These are phyloP conservation scores for Rhodosporidiobolus sp. DNA, from an alignment of 768 basidiomycete species.

Conservation along the genomic window DNA sequence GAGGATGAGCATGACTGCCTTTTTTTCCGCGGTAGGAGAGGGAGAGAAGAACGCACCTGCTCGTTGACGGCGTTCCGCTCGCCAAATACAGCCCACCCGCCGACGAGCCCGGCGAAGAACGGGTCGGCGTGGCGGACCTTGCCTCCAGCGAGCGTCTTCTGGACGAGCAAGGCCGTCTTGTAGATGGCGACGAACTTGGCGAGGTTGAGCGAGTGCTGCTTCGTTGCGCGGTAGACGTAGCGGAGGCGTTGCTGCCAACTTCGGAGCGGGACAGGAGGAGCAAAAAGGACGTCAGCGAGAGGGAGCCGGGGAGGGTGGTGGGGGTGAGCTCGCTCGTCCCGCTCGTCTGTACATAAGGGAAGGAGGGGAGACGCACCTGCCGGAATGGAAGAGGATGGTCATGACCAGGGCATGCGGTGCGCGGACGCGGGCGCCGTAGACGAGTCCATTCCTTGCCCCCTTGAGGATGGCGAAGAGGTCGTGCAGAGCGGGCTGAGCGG, in stretches of 20 bases:
- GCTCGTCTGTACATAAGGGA: no score
- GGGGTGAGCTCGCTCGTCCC: not conserved
- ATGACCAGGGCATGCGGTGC: conserved; percentile 96
- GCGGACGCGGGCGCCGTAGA: conserved; percentile 84
- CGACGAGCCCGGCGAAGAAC: conserved; percentile 86
- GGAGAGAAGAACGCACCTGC: conserved; percentile 60
- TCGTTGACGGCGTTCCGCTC: conserved; percentile 84
- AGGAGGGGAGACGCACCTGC: conserved; percentile 64
- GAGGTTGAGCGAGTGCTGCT: conserved; percentile 84
- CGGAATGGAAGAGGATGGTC: conserved; percentile 88
- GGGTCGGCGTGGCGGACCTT: conserved; percentile 78
- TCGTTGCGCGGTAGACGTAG: conserved; percentile 76
- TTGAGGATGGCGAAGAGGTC: conserved; percentile 91
- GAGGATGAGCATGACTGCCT: not conserved
- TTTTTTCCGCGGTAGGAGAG: not conserved
- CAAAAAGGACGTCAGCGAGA: not conserved
- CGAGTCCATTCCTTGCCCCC: conserved; percentile 76
- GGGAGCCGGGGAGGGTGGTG: not conserved
- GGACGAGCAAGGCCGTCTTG: conserved; percentile 78
- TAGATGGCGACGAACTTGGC: conserved; percentile 92
- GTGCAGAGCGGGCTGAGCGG: conserved; percentile 67
- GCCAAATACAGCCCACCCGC: conserved; percentile 73
- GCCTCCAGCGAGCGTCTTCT: conserved; percentile 62
- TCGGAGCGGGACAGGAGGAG: not conserved
- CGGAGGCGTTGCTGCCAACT: conserved; percentile 70